phyloP scores from a whole-genome alignment of 2,329 filamentous ascomycete species.

The Aureobasidium vineae region DNA sequence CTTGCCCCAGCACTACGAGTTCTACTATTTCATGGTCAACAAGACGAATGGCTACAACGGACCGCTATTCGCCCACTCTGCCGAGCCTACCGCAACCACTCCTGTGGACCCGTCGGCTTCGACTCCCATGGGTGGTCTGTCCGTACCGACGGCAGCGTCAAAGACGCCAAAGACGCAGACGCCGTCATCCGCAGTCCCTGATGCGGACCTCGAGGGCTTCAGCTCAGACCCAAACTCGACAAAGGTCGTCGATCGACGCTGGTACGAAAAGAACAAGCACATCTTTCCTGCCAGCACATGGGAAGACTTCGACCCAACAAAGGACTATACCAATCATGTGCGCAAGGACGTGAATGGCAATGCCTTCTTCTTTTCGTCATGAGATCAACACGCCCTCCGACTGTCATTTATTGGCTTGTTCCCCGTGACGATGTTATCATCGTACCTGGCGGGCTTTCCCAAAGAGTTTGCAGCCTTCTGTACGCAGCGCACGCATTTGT shows the following conservation, averaged over 20 bases:
- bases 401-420: not conserved
- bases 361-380: conserved; percentile 66
- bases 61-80: conserved; percentile 73
- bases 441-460: not conserved
- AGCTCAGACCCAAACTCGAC: conserved; percentile 75
- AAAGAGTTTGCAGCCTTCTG: not conserved
- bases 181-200: conserved; percentile 48
- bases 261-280: conserved; percentile 98
- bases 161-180: conserved; percentile 18
- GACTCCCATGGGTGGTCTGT: conserved; percentile 26
- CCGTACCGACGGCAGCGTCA: conserved; percentile 17
- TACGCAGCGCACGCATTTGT: not conserved
- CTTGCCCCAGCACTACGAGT: conserved; percentile 77
- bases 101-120: conserved; percentile 29
- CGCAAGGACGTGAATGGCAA: conserved; percentile 86
- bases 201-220: conserved; percentile 64
- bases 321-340: conserved; percentile 75
- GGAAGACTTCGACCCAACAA: conserved; percentile 90
- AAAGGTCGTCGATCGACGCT: conserved; percentile 92
- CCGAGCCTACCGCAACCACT: conserved; percentile 49
- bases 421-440: not conserved
- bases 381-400: not conserved
- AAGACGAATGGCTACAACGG: conserved; percentile 72
- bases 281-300: conserved; percentile 95
- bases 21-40: conserved; percentile 96